Evolutionary conservation across 2,329 filamentous ascomycete species (phyloP).

Genomic region (Scopulariopsis brevicaulis): DNA sequence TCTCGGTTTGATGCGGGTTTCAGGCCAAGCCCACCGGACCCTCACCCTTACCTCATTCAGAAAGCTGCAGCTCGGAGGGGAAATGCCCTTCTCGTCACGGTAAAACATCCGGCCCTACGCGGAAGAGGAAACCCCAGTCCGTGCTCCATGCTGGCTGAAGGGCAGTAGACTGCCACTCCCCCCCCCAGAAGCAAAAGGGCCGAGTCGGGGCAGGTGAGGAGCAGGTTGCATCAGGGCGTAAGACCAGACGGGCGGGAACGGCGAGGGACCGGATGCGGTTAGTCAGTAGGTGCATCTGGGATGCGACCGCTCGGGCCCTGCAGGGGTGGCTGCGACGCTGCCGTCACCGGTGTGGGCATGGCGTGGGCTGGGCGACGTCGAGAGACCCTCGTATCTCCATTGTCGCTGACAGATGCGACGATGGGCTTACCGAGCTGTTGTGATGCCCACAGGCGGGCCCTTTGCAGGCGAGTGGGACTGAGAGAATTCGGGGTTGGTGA

Average conservation of each 20-base stretch:
- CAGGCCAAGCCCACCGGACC: not conserved
- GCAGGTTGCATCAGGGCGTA: not conserved
- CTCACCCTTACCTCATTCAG: not conserved
- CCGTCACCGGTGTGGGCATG: not conserved
- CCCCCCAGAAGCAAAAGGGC: not conserved
- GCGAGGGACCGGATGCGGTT: not conserved
- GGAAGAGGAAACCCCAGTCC: not conserved
- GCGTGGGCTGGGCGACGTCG: not conserved
- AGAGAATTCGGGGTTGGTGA: no score
- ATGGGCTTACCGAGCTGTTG: not conserved
- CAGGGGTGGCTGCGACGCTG: not conserved
- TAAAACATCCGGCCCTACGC: not conserved
- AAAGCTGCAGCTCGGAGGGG: no score
- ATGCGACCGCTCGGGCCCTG: not conserved
- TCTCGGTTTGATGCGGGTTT: not conserved
- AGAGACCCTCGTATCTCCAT: not conserved
- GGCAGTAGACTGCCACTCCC: not conserved
- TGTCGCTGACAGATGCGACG: not conserved
- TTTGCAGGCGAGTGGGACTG: no score
- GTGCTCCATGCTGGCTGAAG: not conserved
- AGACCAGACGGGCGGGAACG: not conserved
- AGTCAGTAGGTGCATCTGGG: not conserved
- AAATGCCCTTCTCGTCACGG: not conserved
- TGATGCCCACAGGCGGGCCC: no score
- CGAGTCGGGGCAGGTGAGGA: not conserved